phyloP scores from a whole-genome alignment of 306 rosid species.

The Corylus avellana region DNA sequence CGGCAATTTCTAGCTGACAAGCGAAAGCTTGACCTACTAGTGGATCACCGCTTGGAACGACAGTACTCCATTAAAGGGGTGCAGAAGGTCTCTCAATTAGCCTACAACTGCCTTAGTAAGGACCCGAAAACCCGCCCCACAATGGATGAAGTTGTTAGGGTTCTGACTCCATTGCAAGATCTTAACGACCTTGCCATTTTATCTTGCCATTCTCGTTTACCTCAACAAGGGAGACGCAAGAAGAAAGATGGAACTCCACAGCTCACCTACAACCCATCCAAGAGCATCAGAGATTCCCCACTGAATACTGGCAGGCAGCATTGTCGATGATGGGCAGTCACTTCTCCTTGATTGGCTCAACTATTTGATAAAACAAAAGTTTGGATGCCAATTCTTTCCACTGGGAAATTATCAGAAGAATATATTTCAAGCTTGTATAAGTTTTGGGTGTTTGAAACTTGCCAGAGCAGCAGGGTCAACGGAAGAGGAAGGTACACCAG shows the following conservation, averaged over 20 bases:
- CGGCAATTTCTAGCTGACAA: constrained; percentile 85
- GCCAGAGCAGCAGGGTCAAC: constrained; percentile 49
- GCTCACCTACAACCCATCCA: constrained; percentile 63
- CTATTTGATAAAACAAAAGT: constrained; percentile 42
- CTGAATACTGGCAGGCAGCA: constrained; percentile 71
- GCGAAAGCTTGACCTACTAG: constrained; percentile 70
- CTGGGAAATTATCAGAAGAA: constrained; percentile 45
- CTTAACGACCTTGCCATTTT: constrained; percentile 83
- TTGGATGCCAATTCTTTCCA: constrained; percentile 39
- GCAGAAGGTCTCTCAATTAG: constrained; percentile 87
- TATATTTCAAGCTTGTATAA: constrained; percentile 51
- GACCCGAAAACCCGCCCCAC: constrained; percentile 85
- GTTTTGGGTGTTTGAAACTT: constrained; percentile 51
- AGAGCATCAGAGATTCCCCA: constrained; percentile 78
- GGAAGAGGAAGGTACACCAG: constrained; percentile 47
- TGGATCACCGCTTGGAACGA: constrained; percentile 86
- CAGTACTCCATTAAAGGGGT: constrained; percentile 82
- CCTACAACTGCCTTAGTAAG: constrained; percentile 76
- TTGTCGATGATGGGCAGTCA: constrained; percentile 40
- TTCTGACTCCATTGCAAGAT: constrained; percentile 76
- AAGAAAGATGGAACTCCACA: constrained; percentile 81
- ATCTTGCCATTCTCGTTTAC: constrained; percentile 67
- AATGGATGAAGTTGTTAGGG: constrained; percentile 91
- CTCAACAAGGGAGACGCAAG: constrained; percentile 83
- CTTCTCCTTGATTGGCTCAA: constrained; percentile 34